phyloP scores from a whole-genome alignment of 208 protist species.

The Naegleria fowleri region DNA sequence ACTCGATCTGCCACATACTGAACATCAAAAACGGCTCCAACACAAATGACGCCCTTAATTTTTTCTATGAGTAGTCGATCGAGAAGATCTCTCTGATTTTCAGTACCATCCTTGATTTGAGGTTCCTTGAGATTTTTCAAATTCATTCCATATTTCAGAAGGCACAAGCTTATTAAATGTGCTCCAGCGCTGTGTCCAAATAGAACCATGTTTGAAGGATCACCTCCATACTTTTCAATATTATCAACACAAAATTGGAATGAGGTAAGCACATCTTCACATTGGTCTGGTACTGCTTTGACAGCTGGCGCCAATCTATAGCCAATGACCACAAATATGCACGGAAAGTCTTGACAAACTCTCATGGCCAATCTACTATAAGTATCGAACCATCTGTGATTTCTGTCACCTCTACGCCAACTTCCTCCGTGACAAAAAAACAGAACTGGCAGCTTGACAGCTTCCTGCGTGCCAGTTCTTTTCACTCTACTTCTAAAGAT shows the following conservation, averaged over 20 bases:
- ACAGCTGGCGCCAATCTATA: slow-evolving; percentile 6
- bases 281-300: not conserved
- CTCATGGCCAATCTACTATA: not conserved
- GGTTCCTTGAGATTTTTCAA: not conserved
- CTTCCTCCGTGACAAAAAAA: slow-evolving; percentile 14
- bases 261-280: not conserved
- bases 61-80: not conserved
- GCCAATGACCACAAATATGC: not conserved
- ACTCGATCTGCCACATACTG: not conserved
- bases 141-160: not conserved
- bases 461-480: not conserved
- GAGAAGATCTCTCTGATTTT: not conserved
- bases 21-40: not conserved
- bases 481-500: slow-evolving; percentile 8
- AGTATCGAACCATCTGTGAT: slow-evolving; percentile 11
- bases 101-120: not conserved
- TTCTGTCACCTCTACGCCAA: slow-evolving; percentile 17
- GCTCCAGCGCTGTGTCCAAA: slow-evolving; percentile 4
- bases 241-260: not conserved
- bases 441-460: not conserved
- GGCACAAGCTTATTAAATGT: not conserved
- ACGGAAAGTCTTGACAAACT: not conserved
- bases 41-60: not conserved
- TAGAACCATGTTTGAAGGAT: not conserved
- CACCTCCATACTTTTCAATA: not conserved